phyloP scores from a whole-genome alignment of 805 yeast species.

The Kazachstania viticola region DNA sequence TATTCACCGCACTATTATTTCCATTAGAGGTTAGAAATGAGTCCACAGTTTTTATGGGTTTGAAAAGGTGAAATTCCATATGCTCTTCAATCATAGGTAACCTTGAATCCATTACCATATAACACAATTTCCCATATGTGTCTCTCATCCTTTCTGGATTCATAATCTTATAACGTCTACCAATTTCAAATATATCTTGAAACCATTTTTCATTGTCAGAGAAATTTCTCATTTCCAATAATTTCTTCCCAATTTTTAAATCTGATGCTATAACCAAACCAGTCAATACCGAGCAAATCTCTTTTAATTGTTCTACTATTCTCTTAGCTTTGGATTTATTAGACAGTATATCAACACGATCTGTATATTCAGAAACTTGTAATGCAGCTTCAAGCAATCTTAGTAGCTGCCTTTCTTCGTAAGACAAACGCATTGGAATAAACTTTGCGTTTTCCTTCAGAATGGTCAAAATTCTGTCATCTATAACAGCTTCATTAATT shows the following conservation, averaged over 20 bases:
- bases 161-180: constrained; percentile 73
- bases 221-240: constrained; percentile 57
- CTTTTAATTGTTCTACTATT: constrained; percentile 59
- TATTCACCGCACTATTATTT: constrained; percentile 25
- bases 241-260: constrained; percentile 53
- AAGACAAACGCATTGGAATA: constrained; percentile 58
- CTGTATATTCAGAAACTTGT: constrained; percentile 71
- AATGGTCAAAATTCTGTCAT: constrained; percentile 26
- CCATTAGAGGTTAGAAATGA: constrained; percentile 34
- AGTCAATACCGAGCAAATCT: constrained; percentile 67
- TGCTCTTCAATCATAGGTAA: constrained; percentile 57
- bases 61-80: constrained; percentile 66
- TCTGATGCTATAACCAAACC: constrained; percentile 72
- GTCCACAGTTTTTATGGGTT: constrained; percentile 56
- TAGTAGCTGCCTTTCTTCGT: constrained; percentile 57
- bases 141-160: constrained; percentile 75
- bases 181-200: constrained; percentile 59
- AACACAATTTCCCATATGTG: constrained; percentile 67
- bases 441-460: constrained; percentile 37
- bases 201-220: constrained; percentile 65
- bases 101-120: constrained; percentile 78
- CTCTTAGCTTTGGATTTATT: constrained; percentile 59
- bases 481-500: constrained; percentile 5
- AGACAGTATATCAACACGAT: constrained; percentile 59
- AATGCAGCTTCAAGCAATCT: constrained; percentile 64